Base-by-base conservation (phyloP, 495 filamentous ascomycete species). In the Echria macrotheca region DNA sequence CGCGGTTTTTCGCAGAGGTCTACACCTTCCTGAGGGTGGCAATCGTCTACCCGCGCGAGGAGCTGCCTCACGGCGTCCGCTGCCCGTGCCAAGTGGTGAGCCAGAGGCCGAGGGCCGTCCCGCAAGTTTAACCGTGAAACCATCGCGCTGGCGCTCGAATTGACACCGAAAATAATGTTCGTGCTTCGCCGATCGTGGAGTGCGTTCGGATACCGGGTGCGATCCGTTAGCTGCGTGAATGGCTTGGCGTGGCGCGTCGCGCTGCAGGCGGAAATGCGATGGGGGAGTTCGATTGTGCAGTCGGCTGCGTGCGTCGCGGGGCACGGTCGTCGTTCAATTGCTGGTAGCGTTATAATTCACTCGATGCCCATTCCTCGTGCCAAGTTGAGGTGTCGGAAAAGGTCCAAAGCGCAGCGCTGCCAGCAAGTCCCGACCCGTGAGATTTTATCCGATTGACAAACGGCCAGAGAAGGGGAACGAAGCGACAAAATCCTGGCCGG, bases 1-100 rank as follows among this genome's bases (percentile, higher is more conserved):
- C 33, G 42, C n/a, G 61, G 56, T 52, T 60, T 65, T 29, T 65
- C 59, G 59, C 61, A 65, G 1, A 59, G 44, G 26, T 62, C 40
- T 21, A 51, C 37, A 10, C 21, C 48, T n/a, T 48, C 39, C 22
- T 47, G 50, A 1, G 38, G 50, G 39, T 12, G 11, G 24, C 36
- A 54, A 56, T 53, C 21, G 18, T 59, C 54, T 4, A 48, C 55
- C 17, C 60, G 60, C 6, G n/a, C 18, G 44, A 51, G 4, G 18
- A 63, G 53, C 45, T 44, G 36, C 19, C 14, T 14, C 23, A 48
- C 26, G 15, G 24, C 14, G 25, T 18, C 14, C 12, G n/a, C 15
- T 15, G 44, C 26, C 15, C 33, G 50, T 12, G 35, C 40, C 21
- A 31, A 49, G 46, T 56, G 15, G 44, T 7, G 25, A n/a, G n/a